A percentile compares a stretch with the other conserved stretches of the same genome.
Evolutionary conservation across 192 early-diverging fungal genomes (phyloP).

Genomic region (Coemansia sp.): DNA sequence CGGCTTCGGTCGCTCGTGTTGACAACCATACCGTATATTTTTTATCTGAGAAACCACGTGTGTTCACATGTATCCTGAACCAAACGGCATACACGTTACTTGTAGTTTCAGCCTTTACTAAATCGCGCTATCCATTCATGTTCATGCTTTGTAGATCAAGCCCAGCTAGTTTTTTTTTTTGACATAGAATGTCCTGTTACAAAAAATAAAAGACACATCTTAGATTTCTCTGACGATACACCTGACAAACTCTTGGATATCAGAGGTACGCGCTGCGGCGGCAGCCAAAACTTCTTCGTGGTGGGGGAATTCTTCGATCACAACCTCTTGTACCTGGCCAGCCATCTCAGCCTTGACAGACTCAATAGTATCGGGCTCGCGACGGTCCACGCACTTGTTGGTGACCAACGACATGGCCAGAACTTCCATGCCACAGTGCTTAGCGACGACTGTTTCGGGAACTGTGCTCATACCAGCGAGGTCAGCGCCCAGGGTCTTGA

Average conservation of each 20-base stretch:
- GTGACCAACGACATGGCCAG: conserved; percentile 84
- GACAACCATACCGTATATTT: conserved; percentile 27
- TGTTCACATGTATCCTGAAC: not conserved
- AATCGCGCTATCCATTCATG: not conserved
- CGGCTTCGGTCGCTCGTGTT: conserved; percentile 22
- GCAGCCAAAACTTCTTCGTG: conserved; percentile 53
- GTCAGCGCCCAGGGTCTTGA: conserved; percentile 75
- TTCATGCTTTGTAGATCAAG: not conserved
- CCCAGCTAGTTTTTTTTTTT: not conserved
- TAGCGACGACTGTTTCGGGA: conserved; percentile 84
- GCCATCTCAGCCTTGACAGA: conserved; percentile 40
- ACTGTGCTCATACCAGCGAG: conserved; percentile 93
- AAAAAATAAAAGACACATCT: not conserved
- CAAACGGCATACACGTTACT: not conserved
- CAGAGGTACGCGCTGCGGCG: conserved; percentile 38
- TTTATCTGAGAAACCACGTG: conserved; percentile 25
- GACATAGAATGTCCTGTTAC: not conserved
- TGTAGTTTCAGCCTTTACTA: not conserved
- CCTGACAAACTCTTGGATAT: conserved; percentile 47
- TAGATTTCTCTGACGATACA: conserved; percentile 35
- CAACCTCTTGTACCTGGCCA: conserved; percentile 19
- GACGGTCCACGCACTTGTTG: conserved; percentile 63
- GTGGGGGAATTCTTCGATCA: conserved; percentile 40
- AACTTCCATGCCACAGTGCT: conserved; percentile 83
- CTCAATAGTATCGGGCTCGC: conserved; percentile 42